phyloP scores from a whole-genome alignment of 306 rosid species.

The Dalbergia oliveri region DNA sequence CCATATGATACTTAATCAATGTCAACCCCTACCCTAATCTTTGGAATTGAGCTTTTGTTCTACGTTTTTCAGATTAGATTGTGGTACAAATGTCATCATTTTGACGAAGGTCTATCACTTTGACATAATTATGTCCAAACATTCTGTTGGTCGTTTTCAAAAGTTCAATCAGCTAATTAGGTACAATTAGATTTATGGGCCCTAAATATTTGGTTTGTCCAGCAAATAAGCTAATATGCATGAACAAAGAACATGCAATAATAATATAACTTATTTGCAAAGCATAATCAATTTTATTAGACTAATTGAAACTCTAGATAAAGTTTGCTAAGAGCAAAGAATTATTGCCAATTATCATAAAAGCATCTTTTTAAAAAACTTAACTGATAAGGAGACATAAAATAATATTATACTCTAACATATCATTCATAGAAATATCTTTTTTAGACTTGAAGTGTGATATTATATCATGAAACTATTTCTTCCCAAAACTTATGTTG shows the following conservation, averaged over 20 bases:
- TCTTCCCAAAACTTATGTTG: no score
- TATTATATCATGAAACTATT: no score
- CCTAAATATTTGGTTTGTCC: constrained; percentile 3
- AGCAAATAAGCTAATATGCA: neutral
- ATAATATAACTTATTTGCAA: constrained; percentile 27
- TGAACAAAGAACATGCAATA: constrained; percentile 8
- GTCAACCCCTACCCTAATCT: constrained; percentile 47
- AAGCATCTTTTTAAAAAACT: no score
- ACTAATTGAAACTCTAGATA: neutral
- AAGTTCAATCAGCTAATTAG: constrained; percentile 27
- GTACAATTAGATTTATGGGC: constrained; percentile 23
- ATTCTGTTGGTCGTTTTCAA: constrained; percentile 25
- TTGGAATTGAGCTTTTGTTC: constrained; percentile 39
- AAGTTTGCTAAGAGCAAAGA: neutral
- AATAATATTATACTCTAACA: no score
- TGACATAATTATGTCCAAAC: constrained; percentile 29
- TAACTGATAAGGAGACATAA: no score
- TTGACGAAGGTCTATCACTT: constrained; percentile 43
- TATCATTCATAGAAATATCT: no score
- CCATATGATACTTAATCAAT: constrained; percentile 9
- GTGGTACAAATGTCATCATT: constrained; percentile 42
- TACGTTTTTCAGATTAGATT: constrained; percentile 40
- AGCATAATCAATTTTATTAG: constrained; percentile 5
- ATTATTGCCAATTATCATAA: neutral
- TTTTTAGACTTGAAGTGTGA: no score